Percentiles rank a stretch among this genome's conserved stretches.
phyloP scores from a whole-genome alignment of 495 filamentous ascomycete genomes.

The Astrothelium macrocarpum region DNA sequence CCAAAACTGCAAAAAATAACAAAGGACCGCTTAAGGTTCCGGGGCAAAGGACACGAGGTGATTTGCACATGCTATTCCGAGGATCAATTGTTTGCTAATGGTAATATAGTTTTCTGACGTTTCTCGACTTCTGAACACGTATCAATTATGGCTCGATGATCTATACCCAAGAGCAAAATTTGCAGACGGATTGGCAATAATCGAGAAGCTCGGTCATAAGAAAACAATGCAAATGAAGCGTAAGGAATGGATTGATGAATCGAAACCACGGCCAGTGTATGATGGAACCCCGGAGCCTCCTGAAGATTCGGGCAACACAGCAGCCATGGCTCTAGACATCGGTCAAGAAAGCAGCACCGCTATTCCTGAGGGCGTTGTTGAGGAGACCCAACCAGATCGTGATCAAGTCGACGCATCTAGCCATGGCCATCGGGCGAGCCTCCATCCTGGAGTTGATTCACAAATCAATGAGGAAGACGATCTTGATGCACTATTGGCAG shows the following conservation, averaged over 20 bases:
- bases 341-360: background rate
- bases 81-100: background rate
- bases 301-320: background rate
- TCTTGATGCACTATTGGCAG: conserved; percentile 24
- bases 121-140: conserved; percentile 71
- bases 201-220: conserved; percentile 87
- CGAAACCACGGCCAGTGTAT: conserved; percentile 28
- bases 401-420: background rate
- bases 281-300: background rate
- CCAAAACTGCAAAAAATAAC: conserved; percentile 67
- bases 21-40: conserved; percentile 64
- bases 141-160: conserved; percentile 95
- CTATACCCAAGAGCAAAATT: conserved; percentile 93
- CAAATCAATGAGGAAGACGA: conserved; percentile 23
- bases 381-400: background rate
- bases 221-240: conserved; percentile 62
- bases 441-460: too few species aligned
- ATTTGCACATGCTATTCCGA: background rate
- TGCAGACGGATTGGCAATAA: conserved; percentile 76
- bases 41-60: conserved; percentile 92
- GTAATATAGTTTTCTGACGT: conserved; percentile 68
- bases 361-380: background rate
- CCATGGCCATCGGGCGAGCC: too few species aligned
- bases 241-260: conserved; percentile 81
- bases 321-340: too few species aligned